Base-by-base conservation (phyloP, 1,284 basidiomycete genomes). In the Inonotus hispidus region DNA sequence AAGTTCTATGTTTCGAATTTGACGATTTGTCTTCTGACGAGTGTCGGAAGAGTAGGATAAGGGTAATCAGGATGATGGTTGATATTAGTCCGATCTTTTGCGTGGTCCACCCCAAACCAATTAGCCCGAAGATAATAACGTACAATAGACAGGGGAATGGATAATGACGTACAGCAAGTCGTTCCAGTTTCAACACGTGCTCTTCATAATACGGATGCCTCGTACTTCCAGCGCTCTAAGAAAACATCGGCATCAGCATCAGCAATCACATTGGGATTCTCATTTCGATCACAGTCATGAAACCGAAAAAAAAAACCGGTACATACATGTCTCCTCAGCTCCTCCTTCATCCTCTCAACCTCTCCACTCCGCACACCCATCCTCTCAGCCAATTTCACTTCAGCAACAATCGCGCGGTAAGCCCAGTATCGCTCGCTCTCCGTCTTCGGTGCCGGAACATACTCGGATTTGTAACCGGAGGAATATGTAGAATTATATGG, bases 371-470 rank as follows among this genome's bases (percentile, higher is more conserved):
- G 19, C 19, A 43, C 14, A 10, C 55, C 56, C 27, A 47, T 39
- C 13, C 43, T 25, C 41, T 63, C 62, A 19, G 62, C 39, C 21
- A 63, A 38, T 25, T 53, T 38, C 23, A 53, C 50, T 38, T 63
- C 62, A 3, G 62, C 62, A 14, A 53, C 49, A 14, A 63, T 38
- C 11, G 58, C 58, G 16, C 62, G 52, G 32, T 53, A 60, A 25
- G 62, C 62, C 62, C 62, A 63, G 35, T 63, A 60, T 25, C 53
- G 32, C 53, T 63, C 62, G 2, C n/a, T 39, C 4, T 45, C 39
- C 11, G 62, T 56, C 27, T 32, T 13, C 3, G 62, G 53, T 5
- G 19, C 47, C 32, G 45, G 53, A 11, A 45, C 37, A 3, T 25
- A 27, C 29, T 25, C 32, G 32, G 4, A 50, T 3, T 21, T n/a